phyloP scores from a whole-genome alignment of 2,329 filamentous ascomycete species.

The Fusarium nelsonii region DNA sequence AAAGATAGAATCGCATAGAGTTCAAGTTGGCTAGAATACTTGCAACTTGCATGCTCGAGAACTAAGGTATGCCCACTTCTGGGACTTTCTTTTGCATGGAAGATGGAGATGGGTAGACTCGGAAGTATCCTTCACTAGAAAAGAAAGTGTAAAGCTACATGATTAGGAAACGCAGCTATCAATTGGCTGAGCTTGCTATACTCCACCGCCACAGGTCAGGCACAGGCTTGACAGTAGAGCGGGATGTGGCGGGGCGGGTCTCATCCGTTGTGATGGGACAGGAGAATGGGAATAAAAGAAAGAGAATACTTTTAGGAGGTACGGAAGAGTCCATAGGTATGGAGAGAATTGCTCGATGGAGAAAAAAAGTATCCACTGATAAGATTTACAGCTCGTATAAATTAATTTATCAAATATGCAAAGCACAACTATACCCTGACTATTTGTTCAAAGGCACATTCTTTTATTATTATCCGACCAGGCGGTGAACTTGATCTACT shows the following conservation, averaged over 20 bases:
- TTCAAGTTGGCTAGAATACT: conserved; percentile 11
- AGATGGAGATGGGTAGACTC: conserved; percentile 40
- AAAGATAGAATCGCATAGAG: conserved; percentile 5
- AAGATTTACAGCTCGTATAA: conserved; percentile 12
- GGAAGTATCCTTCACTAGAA: conserved; percentile 32
- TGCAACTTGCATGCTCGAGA: conserved; percentile 17
- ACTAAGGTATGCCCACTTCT: conserved; percentile 38
- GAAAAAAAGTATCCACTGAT: conserved; percentile 27
- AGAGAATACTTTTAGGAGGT: neutral
- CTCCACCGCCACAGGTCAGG: conserved; percentile 42
- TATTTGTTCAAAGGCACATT: neutral
- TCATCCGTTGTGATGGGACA: conserved; percentile 27
- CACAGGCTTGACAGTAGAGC: conserved; percentile 29
- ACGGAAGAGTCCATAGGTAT: too few species aligned
- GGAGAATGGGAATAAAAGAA: conserved; percentile 10
- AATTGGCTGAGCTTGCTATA: conserved; percentile 17
- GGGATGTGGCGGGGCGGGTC: conserved; percentile 46
- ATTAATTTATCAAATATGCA: neutral
- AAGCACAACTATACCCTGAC: neutral
- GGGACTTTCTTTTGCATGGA: conserved; percentile 29
- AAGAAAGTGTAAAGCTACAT: conserved; percentile 24
- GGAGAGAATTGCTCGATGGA: conserved; percentile 18
- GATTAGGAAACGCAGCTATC: neutral
- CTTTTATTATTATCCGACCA: neutral
- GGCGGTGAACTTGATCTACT: conserved; percentile 10